Evolutionary conservation across 106 monocot species (phyloP).

Genomic region (Triglochin maritima): DNA sequence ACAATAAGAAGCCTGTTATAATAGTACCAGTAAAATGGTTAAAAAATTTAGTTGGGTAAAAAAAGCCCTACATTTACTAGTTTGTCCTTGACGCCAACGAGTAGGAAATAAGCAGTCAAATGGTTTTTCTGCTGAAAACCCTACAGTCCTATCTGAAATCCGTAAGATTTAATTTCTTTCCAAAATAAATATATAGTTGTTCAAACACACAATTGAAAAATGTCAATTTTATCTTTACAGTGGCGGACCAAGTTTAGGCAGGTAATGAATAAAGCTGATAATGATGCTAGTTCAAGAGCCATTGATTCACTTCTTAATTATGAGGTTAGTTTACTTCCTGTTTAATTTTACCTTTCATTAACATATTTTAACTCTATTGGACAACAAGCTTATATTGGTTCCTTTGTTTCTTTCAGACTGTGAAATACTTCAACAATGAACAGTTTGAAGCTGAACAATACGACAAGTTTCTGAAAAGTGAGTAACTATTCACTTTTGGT

Average conservation of each 20-base stretch:
- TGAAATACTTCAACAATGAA: slow-evolving; percentile 99
- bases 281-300: slow-evolving; percentile 86
- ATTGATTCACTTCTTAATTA: slow-evolving; percentile 96
- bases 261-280: slow-evolving; percentile 97
- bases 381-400: not conserved
- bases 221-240: slow-evolving; percentile 24
- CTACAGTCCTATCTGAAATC: no score
- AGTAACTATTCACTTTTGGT: slow-evolving; percentile 20
- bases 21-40: no score
- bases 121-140: no score
- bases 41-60: no score
- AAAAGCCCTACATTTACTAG: no score
- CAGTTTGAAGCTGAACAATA: slow-evolving; percentile 79
- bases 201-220: not conserved
- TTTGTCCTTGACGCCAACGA: no score
- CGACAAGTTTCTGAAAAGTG: slow-evolving; percentile 79
- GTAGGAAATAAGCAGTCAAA: no score
- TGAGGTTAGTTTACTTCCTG: slow-evolving; percentile 44
- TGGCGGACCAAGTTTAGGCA: slow-evolving; percentile 95
- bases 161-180: no score
- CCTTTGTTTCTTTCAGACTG: slow-evolving; percentile 50
- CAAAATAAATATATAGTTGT: no score
- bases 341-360: not conserved
- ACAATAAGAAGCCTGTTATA: no score
- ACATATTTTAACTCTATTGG: not conserved